These are phyloP conservation scores for Paxillus rubicundulus DNA, from an alignment of 768 basidiomycete genomes.

Conservation along the genomic window DNA sequence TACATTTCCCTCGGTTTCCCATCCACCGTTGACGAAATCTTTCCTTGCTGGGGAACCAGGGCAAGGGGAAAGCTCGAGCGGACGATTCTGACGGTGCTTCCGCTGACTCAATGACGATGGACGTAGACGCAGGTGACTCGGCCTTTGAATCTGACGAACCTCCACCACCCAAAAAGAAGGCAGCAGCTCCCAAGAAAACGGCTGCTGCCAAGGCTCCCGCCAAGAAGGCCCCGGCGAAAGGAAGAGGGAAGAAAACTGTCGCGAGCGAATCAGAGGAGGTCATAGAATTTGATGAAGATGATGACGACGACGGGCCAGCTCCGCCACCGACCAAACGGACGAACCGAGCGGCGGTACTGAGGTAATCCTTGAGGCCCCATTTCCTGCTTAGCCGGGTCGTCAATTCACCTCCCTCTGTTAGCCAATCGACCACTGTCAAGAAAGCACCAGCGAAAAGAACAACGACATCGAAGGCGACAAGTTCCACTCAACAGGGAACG, in stretches of 20 bases:
- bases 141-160: conserved; percentile 49
- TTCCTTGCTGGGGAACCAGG: conserved; percentile 29
- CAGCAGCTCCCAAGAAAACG: conserved; percentile 36
- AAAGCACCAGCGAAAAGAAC: conserved; percentile 54
- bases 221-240: conserved; percentile 46
- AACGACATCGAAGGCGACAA: conserved; percentile 33
- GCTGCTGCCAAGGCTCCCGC: conserved; percentile 43
- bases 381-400: conserved; percentile 26
- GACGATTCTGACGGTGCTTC: conserved; percentile 53
- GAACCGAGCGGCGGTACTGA: conserved; percentile 62
- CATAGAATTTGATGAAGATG: conserved; percentile 56
- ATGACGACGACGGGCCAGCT: conserved; percentile 46
- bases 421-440: conserved; percentile 40
- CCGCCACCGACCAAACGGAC: conserved; percentile 53
- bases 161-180: conserved; percentile 39
- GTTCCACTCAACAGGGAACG: conserved; percentile 39
- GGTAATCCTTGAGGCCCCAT: conserved; percentile 39
- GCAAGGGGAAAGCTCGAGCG: conserved; percentile 49
- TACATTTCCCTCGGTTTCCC: background rate
- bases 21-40: background rate
- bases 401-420: conserved; percentile 10
- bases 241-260: conserved; percentile 53
- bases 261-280: conserved; percentile 50
- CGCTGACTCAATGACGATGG: conserved; percentile 76
- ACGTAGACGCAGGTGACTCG: conserved; percentile 57